phyloP scores from a whole-genome alignment of 2,329 filamentous ascomycete species.

The Aspergillus persii region DNA sequence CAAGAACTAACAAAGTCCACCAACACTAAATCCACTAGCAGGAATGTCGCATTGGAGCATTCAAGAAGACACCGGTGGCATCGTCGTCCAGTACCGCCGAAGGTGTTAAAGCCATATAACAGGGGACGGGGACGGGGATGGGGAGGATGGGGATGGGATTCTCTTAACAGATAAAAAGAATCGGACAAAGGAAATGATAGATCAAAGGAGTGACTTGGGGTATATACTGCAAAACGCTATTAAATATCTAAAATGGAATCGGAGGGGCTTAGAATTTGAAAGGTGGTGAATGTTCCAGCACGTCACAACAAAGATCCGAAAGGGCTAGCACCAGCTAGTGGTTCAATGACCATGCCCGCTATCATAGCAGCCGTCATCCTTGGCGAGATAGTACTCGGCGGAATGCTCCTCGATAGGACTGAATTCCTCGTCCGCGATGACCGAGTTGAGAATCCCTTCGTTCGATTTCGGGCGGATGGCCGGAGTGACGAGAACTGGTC shows the following conservation, averaged over 20 bases:
- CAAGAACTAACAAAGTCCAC: constrained; percentile 17
- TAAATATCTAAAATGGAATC: constrained; percentile 6
- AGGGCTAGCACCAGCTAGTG: not conserved
- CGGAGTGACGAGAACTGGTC: constrained; percentile 64
- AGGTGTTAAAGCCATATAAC: constrained; percentile 3
- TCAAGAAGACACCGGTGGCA: constrained; percentile 7
- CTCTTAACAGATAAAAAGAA: not conserved
- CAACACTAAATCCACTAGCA: constrained; percentile 5
- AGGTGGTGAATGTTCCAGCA: constrained; percentile 1
- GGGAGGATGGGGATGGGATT: too few species aligned
- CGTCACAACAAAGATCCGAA: not conserved
- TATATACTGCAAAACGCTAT: constrained; percentile 10
- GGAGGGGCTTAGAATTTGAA: constrained; percentile 1
- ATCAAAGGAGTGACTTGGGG: constrained; percentile 14
- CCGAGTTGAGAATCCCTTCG: constrained; percentile 56
- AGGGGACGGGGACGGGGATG: not conserved
- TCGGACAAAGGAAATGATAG: constrained; percentile 6
- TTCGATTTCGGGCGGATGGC: constrained; percentile 58
- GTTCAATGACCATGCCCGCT: constrained; percentile 16
- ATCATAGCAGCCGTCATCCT: constrained; percentile 19
- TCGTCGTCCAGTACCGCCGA: constrained; percentile 11
- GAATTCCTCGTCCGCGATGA: constrained; percentile 34
- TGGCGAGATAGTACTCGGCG: constrained; percentile 58
- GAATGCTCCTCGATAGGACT: constrained; percentile 32
- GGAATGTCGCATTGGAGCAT: constrained; percentile 4